Evolutionary conservation across 2,329 filamentous ascomycete genomes (phyloP).

Genomic region (Westerdykella aurantiaca): DNA sequence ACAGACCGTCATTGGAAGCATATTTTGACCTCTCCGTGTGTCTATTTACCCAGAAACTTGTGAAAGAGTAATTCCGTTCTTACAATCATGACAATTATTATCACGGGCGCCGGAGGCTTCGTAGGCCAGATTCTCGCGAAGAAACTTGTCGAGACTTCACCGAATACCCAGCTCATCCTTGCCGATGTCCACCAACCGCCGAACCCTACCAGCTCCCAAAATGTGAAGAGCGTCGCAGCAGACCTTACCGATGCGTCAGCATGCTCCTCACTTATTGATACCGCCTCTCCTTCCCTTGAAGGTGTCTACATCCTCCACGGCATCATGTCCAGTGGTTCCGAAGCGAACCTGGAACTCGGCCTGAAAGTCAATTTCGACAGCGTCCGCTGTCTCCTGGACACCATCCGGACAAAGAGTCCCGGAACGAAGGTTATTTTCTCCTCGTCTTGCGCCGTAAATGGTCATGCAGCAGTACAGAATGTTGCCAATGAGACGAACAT

Average conservation of each 20-base stretch:
- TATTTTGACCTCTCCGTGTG: background rate
- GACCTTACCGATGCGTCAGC: conserved; percentile 45
- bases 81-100: conserved; percentile 45
- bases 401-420: conserved; percentile 45
- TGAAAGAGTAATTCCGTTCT: background rate
- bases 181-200: conserved; percentile 53
- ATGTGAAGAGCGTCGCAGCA: conserved; percentile 47
- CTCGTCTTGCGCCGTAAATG: conserved; percentile 59
- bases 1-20: background rate
- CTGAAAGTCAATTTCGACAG: conserved; percentile 58
- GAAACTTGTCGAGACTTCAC: conserved; percentile 47
- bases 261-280: conserved; percentile 20
- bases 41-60: background rate
- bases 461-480: conserved; percentile 49
- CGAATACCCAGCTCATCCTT: conserved; percentile 47
- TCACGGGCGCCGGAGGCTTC: conserved; percentile 60
- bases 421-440: conserved; percentile 57
- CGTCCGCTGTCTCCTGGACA: conserved; percentile 51
- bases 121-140: conserved; percentile 57
- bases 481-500: conserved; percentile 34
- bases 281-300: conserved; percentile 19
- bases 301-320: conserved; percentile 57
- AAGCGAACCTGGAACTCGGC: conserved; percentile 56
- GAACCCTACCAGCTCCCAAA: conserved; percentile 44
- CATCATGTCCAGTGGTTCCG: conserved; percentile 61